Conservation (phyloP, 2,329 filamentous ascomycete species). For the Alternaria burnsii region DNA sequence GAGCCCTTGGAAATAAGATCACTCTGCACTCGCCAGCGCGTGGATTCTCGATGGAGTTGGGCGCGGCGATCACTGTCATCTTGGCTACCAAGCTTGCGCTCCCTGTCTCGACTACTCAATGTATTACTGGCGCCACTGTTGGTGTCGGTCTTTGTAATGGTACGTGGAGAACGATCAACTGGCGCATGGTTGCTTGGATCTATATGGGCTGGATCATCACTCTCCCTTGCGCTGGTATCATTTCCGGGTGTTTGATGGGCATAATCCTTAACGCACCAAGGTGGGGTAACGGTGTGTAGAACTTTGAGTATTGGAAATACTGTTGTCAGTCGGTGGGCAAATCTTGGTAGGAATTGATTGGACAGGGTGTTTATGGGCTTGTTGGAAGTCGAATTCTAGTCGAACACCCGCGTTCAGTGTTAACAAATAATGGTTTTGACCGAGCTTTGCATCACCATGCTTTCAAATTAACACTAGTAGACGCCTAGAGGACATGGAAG, state of each 20-base stretch:
- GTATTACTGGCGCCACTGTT: conserved; percentile 50
- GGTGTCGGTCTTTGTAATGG: conserved; percentile 47
- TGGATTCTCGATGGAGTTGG: conserved; percentile 55
- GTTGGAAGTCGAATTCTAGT: neutral
- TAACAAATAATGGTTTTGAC: neutral
- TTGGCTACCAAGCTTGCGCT: conserved; percentile 69
- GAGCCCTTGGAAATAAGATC: conserved; percentile 68
- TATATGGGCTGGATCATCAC: conserved; percentile 58
- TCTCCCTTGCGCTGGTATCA: conserved; percentile 54
- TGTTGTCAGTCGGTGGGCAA: neutral
- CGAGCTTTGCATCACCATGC: neutral
- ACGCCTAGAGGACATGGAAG: neutral
- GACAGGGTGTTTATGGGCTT: neutral
- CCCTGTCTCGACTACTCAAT: conserved; percentile 66
- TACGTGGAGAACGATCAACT: conserved; percentile 54
- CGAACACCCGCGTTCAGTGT: neutral
- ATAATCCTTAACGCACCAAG: conserved; percentile 68
- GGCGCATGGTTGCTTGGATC: conserved; percentile 54
- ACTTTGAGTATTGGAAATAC: neutral
- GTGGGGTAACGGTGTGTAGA: conserved; percentile 32
- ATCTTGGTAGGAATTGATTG: too few relatives aligned
- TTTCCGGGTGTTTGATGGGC: conserved; percentile 69
- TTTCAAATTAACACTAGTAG: neutral
- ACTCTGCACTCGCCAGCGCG: conserved; percentile 69
- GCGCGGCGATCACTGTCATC: conserved; percentile 68